These are phyloP conservation scores for Stevia rebaudiana DNA, from an alignment of 140 eudicot species.

Conservation along the genomic window DNA sequence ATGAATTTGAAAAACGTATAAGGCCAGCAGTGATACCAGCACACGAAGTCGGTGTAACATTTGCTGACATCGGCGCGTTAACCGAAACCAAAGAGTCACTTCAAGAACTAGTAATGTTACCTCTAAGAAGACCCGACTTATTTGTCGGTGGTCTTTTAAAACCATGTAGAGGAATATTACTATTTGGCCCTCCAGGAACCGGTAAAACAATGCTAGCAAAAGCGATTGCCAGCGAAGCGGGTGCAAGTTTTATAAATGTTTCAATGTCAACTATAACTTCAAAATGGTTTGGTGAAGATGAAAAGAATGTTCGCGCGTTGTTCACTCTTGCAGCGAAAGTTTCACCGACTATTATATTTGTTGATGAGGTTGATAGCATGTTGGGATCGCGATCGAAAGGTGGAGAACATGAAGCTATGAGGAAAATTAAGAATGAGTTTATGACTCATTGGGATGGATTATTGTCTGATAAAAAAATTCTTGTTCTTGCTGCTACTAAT, in stretches of 20 bases:
- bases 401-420: conserved; percentile 95
- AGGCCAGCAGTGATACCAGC: conserved; percentile 94
- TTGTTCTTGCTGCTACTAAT: conserved; percentile 96
- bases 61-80: conserved; percentile 74
- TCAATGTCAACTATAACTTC: conserved; percentile 94
- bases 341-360: conserved; percentile 87
- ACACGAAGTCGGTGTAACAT: conserved; percentile 64
- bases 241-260: conserved; percentile 95
- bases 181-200: conserved; percentile 96
- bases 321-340: conserved; percentile 90
- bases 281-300: conserved; percentile 98
- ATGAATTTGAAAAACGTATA: conserved; percentile 90
- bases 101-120: conserved; percentile 91
- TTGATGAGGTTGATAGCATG: conserved; percentile 98
- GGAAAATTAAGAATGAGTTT: conserved; percentile 92
- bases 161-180: conserved; percentile 85
- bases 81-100: conserved; percentile 79
- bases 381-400: conserved; percentile 72
- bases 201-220: conserved; percentile 98
- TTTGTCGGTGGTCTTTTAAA: conserved; percentile 85
- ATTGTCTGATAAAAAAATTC: conserved; percentile 53
- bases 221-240: conserved; percentile 92
- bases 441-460: conserved; percentile 95
- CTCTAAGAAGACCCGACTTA: conserved; percentile 83
- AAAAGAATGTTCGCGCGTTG: conserved; percentile 79